Percentiles rank a stretch among this genome's conserved stretches.
These are phyloP conservation scores for Cadophora sp. DNA, from an alignment of 2,329 filamentous ascomycete genomes.

Conservation along the genomic window DNA sequence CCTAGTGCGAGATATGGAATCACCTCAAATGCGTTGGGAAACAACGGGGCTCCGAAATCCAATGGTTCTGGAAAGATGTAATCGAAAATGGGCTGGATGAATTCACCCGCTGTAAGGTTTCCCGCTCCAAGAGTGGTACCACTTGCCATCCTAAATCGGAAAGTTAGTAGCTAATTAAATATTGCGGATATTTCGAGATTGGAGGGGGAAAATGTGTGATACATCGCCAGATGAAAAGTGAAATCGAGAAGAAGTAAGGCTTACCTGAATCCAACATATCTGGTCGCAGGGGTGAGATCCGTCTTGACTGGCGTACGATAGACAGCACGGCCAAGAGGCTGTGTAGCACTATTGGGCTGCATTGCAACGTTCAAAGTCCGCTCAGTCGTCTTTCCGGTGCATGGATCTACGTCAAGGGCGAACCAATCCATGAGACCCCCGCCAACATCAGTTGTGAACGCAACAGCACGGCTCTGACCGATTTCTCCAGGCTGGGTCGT, in stretches of 20 bases:
- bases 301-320: constrained; percentile 40
- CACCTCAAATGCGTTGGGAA: constrained; percentile 47
- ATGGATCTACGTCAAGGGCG: constrained; percentile 52
- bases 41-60: constrained; percentile 45
- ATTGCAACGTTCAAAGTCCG: constrained; percentile 43
- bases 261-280: constrained; percentile 43
- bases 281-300: constrained; percentile 50
- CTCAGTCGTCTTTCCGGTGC: constrained; percentile 49
- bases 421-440: constrained; percentile 43
- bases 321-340: constrained; percentile 50
- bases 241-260: neutral
- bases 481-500: constrained; percentile 46
- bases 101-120: constrained; percentile 50
- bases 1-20: constrained; percentile 46
- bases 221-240: too few species aligned
- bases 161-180: too few species aligned
- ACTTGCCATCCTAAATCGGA: constrained; percentile 33
- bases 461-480: constrained; percentile 44
- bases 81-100: constrained; percentile 49
- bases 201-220: too few species aligned
- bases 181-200: too few species aligned
- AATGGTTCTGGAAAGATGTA: constrained; percentile 53
- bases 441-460: constrained; percentile 46
- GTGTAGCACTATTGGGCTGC: constrained; percentile 40
- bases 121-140: constrained; percentile 48